Conservation (phyloP, 441 rosid genomes). For the Erodium chrysanthum region DNA sequence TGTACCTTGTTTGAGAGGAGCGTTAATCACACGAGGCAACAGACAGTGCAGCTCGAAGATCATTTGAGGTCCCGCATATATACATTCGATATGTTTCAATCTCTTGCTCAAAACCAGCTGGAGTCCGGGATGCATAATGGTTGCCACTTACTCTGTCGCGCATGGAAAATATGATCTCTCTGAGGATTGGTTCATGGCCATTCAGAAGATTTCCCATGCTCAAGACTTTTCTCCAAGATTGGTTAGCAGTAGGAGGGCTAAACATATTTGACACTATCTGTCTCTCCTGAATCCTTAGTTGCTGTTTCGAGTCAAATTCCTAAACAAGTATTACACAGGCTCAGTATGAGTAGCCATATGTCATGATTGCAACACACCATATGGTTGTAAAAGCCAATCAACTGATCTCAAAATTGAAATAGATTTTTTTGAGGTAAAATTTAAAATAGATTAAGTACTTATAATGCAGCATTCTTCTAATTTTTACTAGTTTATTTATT, state of each 20-base stretch:
- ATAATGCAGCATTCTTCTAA: neutral
- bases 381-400: neutral
- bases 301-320: constrained; percentile 60
- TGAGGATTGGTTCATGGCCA: constrained; percentile 82
- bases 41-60: constrained; percentile 88
- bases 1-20: neutral
- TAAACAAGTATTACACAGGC: constrained; percentile 19
- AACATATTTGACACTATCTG: constrained; percentile 58
- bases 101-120: constrained; percentile 33
- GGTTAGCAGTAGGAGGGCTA: constrained; percentile 56
- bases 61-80: constrained; percentile 78
- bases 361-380: neutral
- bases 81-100: constrained; percentile 89
- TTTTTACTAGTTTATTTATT: too few species aligned
- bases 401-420: neutral
- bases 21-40: constrained; percentile 71
- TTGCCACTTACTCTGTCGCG: constrained; percentile 41
- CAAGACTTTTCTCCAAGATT: constrained; percentile 91
- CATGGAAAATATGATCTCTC: constrained; percentile 69
- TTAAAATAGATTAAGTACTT: neutral
- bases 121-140: constrained; percentile 41
- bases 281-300: constrained; percentile 48
- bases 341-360: neutral
- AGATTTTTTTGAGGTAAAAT: too few species aligned
- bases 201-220: constrained; percentile 97